Conservation (phyloP, 306 rosid genomes). For the Benincasa hispida region DNA sequence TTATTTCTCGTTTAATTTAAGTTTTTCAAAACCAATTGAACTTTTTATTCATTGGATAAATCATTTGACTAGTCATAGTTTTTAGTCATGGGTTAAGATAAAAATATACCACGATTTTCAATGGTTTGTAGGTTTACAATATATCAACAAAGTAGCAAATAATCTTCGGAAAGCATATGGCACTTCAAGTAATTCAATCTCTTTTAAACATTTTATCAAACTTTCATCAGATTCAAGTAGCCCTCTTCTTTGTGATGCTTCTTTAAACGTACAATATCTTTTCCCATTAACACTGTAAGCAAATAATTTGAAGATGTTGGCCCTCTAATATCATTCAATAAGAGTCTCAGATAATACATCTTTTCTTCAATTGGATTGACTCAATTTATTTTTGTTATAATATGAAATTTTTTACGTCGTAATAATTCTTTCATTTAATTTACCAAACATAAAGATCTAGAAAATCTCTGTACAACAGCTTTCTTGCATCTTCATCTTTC, state of each 20-base stretch:
- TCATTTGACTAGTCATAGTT: too few species aligned
- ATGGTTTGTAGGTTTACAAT: too few species aligned
- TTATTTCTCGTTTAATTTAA: too few species aligned
- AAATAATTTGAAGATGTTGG: neutral
- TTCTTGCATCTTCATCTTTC: neutral
- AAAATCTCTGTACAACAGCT: neutral
- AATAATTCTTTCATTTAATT: neutral
- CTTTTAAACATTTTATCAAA: neutral
- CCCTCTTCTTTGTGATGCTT: neutral
- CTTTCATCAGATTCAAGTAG: neutral
- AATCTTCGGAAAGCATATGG: neutral
- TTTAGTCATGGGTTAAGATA: too few species aligned
- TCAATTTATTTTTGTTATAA: neutral
- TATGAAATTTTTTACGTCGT: neutral
- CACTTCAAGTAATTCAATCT: neutral
- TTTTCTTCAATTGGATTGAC: neutral
- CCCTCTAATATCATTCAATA: neutral
- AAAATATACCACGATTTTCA: too few species aligned
- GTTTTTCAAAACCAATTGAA: too few species aligned
- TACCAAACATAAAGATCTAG: too few species aligned
- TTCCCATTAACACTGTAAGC: neutral
- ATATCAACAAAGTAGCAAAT: too few species aligned
- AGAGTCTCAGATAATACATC: neutral
- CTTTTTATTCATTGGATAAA: too few species aligned
- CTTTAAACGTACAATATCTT: neutral